Conservation (phyloP, 1,139 yeast genomes). For the Magnusiomyces starmeri region DNA sequence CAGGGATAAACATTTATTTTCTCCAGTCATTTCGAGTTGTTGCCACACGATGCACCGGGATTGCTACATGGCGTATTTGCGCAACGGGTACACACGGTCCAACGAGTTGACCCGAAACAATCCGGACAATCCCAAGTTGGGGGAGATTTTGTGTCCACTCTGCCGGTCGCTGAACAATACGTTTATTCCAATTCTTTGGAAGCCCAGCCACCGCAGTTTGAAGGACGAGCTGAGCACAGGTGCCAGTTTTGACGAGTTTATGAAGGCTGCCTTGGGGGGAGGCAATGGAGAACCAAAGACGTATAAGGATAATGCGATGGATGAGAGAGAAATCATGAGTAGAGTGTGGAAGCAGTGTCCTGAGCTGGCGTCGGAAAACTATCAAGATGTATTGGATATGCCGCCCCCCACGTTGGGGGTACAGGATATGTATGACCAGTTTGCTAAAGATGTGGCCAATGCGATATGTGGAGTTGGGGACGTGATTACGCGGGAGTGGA, state of each 20-base stretch:
- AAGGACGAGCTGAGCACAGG: slow-evolving; percentile 12
- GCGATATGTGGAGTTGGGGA: too few relatives aligned
- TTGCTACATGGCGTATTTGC: slow-evolving; percentile 62
- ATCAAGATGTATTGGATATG: too few relatives aligned
- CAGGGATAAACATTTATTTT: slow-evolving; percentile 30
- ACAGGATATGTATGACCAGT: too few relatives aligned
- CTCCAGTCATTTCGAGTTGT: slow-evolving; percentile 67
- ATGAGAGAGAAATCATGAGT: too few relatives aligned
- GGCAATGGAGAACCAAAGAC: too few relatives aligned
- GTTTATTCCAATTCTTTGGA: slow-evolving; percentile 65
- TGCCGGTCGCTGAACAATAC: slow-evolving; percentile 83
- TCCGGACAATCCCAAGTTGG: slow-evolving; percentile 65
- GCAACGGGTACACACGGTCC: slow-evolving; percentile 47
- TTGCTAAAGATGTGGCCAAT: too few relatives aligned
- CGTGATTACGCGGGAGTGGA: too few relatives aligned
- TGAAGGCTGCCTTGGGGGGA: too few relatives aligned
- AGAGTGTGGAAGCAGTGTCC: too few relatives aligned
- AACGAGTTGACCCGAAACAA: slow-evolving; percentile 72
- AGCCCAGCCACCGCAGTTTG: slow-evolving; percentile 24
- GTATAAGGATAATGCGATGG: too few relatives aligned
- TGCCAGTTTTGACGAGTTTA: slow-evolving; percentile 8
- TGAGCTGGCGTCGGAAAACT: too few relatives aligned
- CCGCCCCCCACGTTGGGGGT: too few relatives aligned
- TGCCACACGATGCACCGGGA: slow-evolving; percentile 90
- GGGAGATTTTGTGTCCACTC: slow-evolving; percentile 81